Conservation (phyloP, 306 rosid genomes). For the Vachellia collinsii region DNA sequence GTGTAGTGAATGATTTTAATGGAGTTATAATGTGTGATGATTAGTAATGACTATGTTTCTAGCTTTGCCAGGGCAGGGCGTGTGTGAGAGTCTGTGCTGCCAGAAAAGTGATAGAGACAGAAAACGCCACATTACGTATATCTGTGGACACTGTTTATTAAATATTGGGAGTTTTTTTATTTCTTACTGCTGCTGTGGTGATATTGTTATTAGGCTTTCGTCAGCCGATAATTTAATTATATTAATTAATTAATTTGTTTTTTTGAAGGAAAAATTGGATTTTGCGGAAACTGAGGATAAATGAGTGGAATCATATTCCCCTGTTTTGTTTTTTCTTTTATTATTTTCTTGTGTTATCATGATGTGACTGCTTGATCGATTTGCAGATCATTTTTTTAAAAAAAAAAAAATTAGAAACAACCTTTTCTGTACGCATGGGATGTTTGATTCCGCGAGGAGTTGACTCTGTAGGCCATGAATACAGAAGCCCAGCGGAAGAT, state of each 20-base stretch:
- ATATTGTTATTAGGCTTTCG: not conserved
- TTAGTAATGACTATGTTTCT: constrained; percentile 53
- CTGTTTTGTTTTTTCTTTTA: not conserved
- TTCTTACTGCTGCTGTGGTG: not conserved
- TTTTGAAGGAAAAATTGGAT: not conserved
- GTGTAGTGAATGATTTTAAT: not conserved
- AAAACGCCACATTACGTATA: not conserved
- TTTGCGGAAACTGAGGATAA: not conserved
- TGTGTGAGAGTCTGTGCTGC: constrained; percentile 37
- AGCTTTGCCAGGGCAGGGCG: constrained; percentile 26
- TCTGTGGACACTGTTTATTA: not conserved
- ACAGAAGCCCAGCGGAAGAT: not conserved
- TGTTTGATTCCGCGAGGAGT: not conserved
- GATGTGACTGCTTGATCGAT: not conserved
- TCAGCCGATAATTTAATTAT: not conserved
- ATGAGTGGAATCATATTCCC: not conserved
- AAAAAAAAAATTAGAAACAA: not conserved
- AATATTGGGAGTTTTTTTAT: not conserved
- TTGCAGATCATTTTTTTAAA: not conserved
- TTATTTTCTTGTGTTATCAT: not conserved
- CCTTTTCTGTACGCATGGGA: not conserved
- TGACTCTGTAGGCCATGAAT: not conserved
- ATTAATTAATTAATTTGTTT: not conserved
- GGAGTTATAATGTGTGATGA: constrained; percentile 44
- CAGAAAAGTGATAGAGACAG: constrained; percentile 45